Base-by-base conservation (phyloP, 2,329 filamentous ascomycete species). In the Exophiala mesophila region DNA sequence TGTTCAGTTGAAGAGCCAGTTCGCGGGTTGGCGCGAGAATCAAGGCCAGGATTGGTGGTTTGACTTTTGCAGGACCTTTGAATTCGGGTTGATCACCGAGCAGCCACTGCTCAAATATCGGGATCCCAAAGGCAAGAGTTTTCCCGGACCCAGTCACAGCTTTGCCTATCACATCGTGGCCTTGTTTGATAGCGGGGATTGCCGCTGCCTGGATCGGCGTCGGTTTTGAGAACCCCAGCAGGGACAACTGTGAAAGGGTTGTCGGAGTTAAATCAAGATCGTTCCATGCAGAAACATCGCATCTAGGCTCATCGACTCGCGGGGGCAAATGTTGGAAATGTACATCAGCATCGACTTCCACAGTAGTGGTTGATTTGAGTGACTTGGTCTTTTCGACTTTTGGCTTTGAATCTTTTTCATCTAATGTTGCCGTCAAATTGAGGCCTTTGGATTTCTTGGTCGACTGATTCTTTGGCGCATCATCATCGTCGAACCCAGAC, bases 81-180 rank as follows among this genome's bases (percentile, higher is more conserved):
- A 32, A 30, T 17, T n/a, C 8, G 13, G 19, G 5, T 10, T 36
- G 17, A n/a, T 41, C 34, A 4, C 15, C 39, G 3, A 36, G 33
- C 5, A 98, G 66, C 72, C 83, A 96, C 41, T 77, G 74, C 63
- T 98, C 89, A 7, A 97, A 71, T 42, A 98, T 92, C 0, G 92
- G 92, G 49, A 98, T 88, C 1, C 84, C 88, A 63, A 95, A 98
- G 0, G 92, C 90, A 32, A 98, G 70, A 0, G 92, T 98, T 67
- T 98, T 98, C 55, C 92, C 92, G 10, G 92, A 97, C 53, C 92
- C 92, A 0, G 92, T 98, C 8, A 90, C 84, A 2, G 92, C 92
- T 67, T 98, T 98, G 30, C 92, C 92, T 51, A 98, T 85, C 12
- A 97, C 83, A 63, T 98, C 90, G 60, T 86, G 85, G 0, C 90